Percentiles rank a stretch among this genome's conserved stretches.
Conservation (phyloP, 176 grass and related monocot genomes). For the Tuctoria greenei region DNA sequence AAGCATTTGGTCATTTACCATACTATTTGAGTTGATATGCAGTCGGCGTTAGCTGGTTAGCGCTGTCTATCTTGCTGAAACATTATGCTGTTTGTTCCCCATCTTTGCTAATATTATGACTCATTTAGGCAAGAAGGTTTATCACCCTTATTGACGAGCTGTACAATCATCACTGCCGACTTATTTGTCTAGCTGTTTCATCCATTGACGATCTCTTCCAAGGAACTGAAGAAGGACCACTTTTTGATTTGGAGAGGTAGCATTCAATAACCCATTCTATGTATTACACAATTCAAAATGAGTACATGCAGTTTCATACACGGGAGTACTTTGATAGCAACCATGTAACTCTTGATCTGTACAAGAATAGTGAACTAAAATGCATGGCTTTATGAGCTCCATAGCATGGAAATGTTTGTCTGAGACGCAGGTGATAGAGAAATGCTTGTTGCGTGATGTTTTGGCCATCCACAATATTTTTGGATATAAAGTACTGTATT, state of each 20-base stretch:
- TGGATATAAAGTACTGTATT: not conserved
- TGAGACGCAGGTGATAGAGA: not conserved
- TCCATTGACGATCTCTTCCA: conserved; percentile 93
- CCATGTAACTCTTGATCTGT: not conserved
- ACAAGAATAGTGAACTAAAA: not conserved
- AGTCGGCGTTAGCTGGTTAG: not conserved
- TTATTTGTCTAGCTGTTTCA: conserved; percentile 70
- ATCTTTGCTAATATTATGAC: conserved; percentile 14
- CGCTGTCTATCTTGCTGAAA: not conserved
- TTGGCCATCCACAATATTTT: not conserved
- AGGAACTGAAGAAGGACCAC: conserved; percentile 86
- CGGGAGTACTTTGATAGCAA: not conserved
- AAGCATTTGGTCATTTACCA: not conserved
- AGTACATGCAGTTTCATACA: not conserved
- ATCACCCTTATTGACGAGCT: conserved; percentile 93
- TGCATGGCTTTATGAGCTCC: not conserved
- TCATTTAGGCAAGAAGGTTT: conserved; percentile 82
- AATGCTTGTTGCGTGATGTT: not conserved
- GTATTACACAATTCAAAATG: not conserved
- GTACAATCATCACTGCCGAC: conserved; percentile 90
- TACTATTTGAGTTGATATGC: not conserved
- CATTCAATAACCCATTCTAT: not conserved
- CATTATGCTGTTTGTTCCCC: not conserved
- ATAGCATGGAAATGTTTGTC: not conserved
- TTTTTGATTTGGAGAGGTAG: conserved; percentile 97